Base-by-base conservation (phyloP, 2,329 filamentous ascomycete genomes). In the Fusarium falciforme region DNA sequence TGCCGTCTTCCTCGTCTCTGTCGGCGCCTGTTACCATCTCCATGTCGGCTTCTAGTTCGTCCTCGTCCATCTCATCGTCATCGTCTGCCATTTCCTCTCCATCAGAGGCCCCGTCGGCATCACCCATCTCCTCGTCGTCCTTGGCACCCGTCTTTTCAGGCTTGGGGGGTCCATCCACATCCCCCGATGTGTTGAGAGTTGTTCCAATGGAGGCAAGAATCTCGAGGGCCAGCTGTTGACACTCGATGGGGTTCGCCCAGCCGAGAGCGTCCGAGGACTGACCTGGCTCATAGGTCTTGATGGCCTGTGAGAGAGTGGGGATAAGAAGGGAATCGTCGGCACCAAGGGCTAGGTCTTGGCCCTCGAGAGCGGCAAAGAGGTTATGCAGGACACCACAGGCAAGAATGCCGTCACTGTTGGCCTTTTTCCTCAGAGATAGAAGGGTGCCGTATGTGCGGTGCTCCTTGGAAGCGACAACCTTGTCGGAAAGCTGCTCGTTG, bases 171-270 rank as follows among this genome's bases (percentile, higher is more conserved):
- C 61, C 70, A 6, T 64, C 66, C 10, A 61, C 84, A 67, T 86
- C 85, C 47, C 89, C 78, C 7, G 87, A 86, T 36, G 86, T 84
- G 75, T 89, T 87, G 14, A 92, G 82, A 54, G 84, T 86, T 4
- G 90, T 92, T 47, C 90, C 90, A 55, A 93, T 92, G 8, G 90
- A 90, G 5, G 90, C 91, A 0, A 92, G 83, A 17, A 91, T 88
- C 79, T 93, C 90, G 0, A 93, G 82, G 4, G 89, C 89, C 17
- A 90, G 80, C 76, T 88, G 85, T 61, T 88, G 80, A 42, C 87
- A 84, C 71, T 89, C 87, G 9, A 81, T 72, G 1, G 85, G 81
- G 70, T 81, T 84, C 10, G 83, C 82, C 77, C 82, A 85, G 64
- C 80, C 81, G 22, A 80, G 69, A 35, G 81, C 83, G 38, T 85